phyloP scores from a whole-genome alignment of 2,329 filamentous ascomycete genomes.

The Hypoxylon sp. region DNA sequence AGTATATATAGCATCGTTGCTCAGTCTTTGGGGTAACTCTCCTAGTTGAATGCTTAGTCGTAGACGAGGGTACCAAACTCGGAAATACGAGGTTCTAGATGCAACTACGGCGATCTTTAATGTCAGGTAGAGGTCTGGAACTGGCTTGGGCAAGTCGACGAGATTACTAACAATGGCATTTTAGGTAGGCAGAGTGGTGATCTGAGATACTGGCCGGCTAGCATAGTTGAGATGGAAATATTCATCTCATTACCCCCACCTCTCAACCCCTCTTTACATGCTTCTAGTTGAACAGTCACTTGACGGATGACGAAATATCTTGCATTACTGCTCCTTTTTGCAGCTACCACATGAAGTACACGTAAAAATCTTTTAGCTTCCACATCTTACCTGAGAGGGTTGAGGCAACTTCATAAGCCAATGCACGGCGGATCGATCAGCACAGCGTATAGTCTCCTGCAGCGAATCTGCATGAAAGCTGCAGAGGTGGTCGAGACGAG shows the following conservation, averaged over 20 bases:
- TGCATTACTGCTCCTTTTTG: constrained; percentile 29
- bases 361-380: constrained; percentile 13
- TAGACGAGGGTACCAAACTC: constrained; percentile 21
- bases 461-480: constrained; percentile 47
- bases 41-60: constrained; percentile 13
- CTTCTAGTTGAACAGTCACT: constrained; percentile 23
- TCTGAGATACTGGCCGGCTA: constrained; percentile 29
- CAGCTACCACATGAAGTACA: constrained; percentile 16
- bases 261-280: constrained; percentile 33
- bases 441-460: constrained; percentile 50
- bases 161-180: constrained; percentile 39
- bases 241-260: constrained; percentile 24
- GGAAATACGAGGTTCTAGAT: constrained; percentile 36
- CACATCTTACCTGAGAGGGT: constrained; percentile 25
- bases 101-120: constrained; percentile 29
- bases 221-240: constrained; percentile 19
- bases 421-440: constrained; percentile 48
- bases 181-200: constrained; percentile 35
- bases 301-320: constrained; percentile 38
- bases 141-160: constrained; percentile 28
- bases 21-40: not conserved
- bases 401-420: constrained; percentile 43
- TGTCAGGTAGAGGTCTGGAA: constrained; percentile 39
- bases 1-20: constrained; percentile 4
- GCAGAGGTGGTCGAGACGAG: constrained; percentile 48